phyloP scores from a whole-genome alignment of 1,284 basidiomycete species.

The Pseudozyma thailandica region DNA sequence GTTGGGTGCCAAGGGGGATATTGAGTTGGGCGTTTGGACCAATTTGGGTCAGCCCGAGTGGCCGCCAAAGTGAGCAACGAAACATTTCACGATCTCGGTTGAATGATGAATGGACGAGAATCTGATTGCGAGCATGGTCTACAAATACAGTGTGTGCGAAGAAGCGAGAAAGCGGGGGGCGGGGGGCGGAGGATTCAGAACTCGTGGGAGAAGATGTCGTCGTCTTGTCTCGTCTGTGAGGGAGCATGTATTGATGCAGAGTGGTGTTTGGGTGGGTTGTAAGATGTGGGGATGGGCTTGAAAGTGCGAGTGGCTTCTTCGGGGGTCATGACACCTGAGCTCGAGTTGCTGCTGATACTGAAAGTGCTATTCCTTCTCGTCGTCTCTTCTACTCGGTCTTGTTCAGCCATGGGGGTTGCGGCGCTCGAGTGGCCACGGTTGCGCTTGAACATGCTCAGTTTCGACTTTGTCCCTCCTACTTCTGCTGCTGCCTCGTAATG shows the following conservation, averaged over 20 bases:
- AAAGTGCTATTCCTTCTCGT: not conserved
- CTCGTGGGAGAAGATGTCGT: constrained; percentile 33
- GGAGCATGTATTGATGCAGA: not conserved
- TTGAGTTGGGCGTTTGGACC: constrained; percentile 51
- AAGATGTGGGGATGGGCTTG: not conserved
- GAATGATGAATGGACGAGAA: not conserved
- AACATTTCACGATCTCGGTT: not conserved
- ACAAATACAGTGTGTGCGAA: not conserved
- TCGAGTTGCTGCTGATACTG: not conserved
- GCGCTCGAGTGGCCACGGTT: no score
- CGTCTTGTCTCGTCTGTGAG: not conserved
- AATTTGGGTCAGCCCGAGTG: constrained; percentile 51
- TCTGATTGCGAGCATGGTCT: not conserved
- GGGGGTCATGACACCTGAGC: not conserved
- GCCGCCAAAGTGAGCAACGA: constrained; percentile 28
- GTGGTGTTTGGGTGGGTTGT: not conserved
- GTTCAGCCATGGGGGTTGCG: not conserved
- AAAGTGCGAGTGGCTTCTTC: not conserved
- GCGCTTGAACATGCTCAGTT: constrained; percentile 10
- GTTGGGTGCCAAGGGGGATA: constrained; percentile 44
- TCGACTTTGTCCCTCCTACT: constrained; percentile 4
- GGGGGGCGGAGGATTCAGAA: no score
- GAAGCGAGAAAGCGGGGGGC: no score
- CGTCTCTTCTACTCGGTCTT: not conserved
- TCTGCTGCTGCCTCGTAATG: not conserved